Conservation (phyloP, 306 rosid genomes). For the Acacia melanoxylon region DNA sequence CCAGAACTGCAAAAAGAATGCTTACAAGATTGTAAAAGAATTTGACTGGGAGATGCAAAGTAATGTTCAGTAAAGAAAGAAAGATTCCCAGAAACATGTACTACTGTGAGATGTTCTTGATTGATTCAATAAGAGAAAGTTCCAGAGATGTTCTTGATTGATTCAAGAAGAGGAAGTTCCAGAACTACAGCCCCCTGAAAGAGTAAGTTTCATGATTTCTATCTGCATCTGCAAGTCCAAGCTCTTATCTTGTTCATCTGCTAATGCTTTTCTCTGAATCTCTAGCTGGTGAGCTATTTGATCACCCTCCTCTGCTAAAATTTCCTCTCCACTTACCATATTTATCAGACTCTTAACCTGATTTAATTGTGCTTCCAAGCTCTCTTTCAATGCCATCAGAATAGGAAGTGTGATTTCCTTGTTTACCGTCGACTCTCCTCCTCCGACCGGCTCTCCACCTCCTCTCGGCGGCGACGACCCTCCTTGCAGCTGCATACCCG, state of each 20-base stretch:
- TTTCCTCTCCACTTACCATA: slow-evolving; percentile 30
- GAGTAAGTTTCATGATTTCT: slow-evolving; percentile 22
- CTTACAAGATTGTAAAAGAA: too few species aligned
- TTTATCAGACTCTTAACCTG: slow-evolving; percentile 36
- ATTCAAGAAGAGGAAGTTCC: not conserved
- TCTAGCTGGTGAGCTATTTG: slow-evolving; percentile 10
- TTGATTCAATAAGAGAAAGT: not conserved
- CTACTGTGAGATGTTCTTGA: not conserved
- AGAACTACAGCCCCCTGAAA: slow-evolving; percentile 3
- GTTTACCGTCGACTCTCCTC: not conserved
- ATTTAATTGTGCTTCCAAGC: slow-evolving; percentile 40
- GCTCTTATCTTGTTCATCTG: slow-evolving; percentile 33
- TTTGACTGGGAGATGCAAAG: not conserved
- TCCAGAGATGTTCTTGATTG: not conserved
- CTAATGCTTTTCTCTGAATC: slow-evolving; percentile 34
- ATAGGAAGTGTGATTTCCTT: slow-evolving; percentile 31
- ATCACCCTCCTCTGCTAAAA: not conserved
- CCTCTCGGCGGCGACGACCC: not conserved
- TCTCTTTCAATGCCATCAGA: slow-evolving; percentile 38
- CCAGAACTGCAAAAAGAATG: not conserved
- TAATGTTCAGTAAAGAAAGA: not conserved
- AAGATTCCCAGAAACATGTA: not conserved
- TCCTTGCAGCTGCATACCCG: not conserved
- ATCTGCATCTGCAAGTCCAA: slow-evolving; percentile 37
- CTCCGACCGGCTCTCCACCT: not conserved